Evolutionary conservation across 73 alveolate species (phyloP).

Genomic region (Paramecium tetraurelia): DNA sequence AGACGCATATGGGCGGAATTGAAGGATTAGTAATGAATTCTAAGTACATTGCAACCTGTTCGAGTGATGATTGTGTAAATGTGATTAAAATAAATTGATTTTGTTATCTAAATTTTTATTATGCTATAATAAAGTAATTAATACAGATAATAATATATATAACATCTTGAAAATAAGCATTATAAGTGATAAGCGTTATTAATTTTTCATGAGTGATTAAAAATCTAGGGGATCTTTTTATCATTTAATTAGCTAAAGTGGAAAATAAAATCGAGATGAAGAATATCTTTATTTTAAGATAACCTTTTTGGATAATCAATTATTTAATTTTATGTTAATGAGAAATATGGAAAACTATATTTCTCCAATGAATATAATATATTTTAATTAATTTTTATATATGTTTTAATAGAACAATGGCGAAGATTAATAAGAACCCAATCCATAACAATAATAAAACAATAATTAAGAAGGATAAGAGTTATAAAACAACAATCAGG

Average conservation of each 20-base stretch:
- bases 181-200: too few species aligned
- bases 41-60: conserved; percentile 63
- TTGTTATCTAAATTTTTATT: background rate
- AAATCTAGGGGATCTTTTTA: too few species aligned
- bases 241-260: too few species aligned
- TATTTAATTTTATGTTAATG: too few species aligned
- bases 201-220: too few species aligned
- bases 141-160: too few species aligned
- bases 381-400: background rate
- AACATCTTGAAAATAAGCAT: too few species aligned
- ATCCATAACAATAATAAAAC: background rate
- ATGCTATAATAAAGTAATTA: too few species aligned
- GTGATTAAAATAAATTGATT: background rate
- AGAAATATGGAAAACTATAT: background rate
- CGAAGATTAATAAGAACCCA: background rate
- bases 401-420: background rate
- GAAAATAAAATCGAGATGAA: too few species aligned
- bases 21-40: conserved; percentile 74
- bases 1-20: conserved; percentile 75
- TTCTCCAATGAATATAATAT: background rate
- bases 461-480: background rate
- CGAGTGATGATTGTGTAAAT: conserved; percentile 68
- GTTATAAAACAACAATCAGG: background rate
- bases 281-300: background rate
- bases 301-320: too few species aligned